Conservation (phyloP, 768 basidiomycete species). For the Jaapia argillacea region DNA sequence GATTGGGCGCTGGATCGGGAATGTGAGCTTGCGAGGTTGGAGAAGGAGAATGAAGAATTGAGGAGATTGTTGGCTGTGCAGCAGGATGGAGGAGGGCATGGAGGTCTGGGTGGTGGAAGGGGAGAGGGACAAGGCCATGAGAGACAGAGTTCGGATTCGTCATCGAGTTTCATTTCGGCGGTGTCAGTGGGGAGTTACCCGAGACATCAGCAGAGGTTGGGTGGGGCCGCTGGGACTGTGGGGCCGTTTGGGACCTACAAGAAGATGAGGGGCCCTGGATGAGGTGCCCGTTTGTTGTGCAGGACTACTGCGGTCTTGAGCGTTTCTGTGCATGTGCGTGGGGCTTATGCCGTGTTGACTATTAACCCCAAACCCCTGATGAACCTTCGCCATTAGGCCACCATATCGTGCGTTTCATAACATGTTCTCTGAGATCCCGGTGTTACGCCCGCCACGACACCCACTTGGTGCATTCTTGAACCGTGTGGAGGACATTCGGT, state of each 20-base stretch:
- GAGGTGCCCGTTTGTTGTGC: too few species aligned
- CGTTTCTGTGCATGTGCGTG: too few species aligned
- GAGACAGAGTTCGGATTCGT: background rate
- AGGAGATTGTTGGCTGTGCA: slow-evolving; percentile 48
- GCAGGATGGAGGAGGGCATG: slow-evolving; percentile 10
- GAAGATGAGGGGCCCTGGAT: slow-evolving; percentile 10
- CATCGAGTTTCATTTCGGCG: slow-evolving; percentile 1
- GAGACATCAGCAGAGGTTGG: slow-evolving; percentile 15
- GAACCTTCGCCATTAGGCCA: too few species aligned
- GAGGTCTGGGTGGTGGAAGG: slow-evolving; percentile 5
- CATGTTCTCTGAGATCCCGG: too few species aligned
- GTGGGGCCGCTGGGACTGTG: slow-evolving; percentile 24
- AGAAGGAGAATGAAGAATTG: slow-evolving; percentile 81
- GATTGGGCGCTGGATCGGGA: slow-evolving; percentile 86
- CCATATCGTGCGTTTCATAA: too few species aligned
- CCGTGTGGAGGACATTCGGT: too few species aligned
- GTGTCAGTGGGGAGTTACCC: background rate
- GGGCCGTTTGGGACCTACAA: slow-evolving; percentile 38
- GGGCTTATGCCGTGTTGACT: too few species aligned
- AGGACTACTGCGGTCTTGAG: too few species aligned
- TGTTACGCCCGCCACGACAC: too few species aligned
- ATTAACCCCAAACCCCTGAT: too few species aligned
- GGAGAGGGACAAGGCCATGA: slow-evolving; percentile 4
- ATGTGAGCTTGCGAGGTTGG: slow-evolving; percentile 78
- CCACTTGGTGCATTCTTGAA: too few species aligned